Percentiles rank a stretch among this genome's conserved stretches.
Evolutionary conservation across 805 yeast species (phyloP).

Genomic region (Saccharomycopsis sp.): DNA sequence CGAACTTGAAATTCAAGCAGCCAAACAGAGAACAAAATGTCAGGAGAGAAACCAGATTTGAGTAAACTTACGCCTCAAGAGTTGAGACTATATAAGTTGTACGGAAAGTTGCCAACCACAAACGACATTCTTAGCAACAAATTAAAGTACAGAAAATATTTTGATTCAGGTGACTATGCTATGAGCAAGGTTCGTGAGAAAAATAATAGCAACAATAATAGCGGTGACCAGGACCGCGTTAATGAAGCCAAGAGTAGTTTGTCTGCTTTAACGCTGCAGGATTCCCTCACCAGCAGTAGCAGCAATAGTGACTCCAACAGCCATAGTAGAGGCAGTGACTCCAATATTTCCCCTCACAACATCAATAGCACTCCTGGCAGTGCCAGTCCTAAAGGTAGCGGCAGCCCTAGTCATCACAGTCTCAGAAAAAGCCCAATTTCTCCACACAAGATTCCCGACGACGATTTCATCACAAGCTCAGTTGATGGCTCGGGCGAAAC

Average conservation of each 20-base stretch:
- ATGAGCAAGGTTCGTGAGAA: slow-evolving; percentile 36
- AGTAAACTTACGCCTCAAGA: slow-evolving; percentile 71
- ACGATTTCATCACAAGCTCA: slow-evolving; percentile 18
- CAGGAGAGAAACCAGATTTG: slow-evolving; percentile 36
- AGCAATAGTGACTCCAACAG: slow-evolving; percentile 5
- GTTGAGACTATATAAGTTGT: slow-evolving; percentile 64
- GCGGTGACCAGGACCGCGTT: slow-evolving; percentile 23
- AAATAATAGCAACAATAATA: slow-evolving; percentile 11
- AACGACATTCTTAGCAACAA: slow-evolving; percentile 70
- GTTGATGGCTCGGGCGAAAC: slow-evolving; percentile 7
- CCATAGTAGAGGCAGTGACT: neutral
- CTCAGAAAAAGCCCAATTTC: neutral
- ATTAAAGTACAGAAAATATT: slow-evolving; percentile 81
- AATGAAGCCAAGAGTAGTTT: neutral
- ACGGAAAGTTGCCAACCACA: slow-evolving; percentile 80
- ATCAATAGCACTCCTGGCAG: neutral
- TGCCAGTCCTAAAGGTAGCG: neutral
- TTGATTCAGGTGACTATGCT: slow-evolving; percentile 93
- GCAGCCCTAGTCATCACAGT: neutral
- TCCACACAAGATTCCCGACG: slow-evolving; percentile 20
- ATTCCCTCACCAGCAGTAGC: slow-evolving; percentile 6
- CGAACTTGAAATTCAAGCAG: no score
- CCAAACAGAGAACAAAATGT: neutral
- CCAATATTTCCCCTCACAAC: neutral
- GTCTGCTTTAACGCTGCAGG: slow-evolving; percentile 1